Evolutionary conservation across 345 rosid genomes (phyloP).

Genomic region (Euphorbia tirucalli): DNA sequence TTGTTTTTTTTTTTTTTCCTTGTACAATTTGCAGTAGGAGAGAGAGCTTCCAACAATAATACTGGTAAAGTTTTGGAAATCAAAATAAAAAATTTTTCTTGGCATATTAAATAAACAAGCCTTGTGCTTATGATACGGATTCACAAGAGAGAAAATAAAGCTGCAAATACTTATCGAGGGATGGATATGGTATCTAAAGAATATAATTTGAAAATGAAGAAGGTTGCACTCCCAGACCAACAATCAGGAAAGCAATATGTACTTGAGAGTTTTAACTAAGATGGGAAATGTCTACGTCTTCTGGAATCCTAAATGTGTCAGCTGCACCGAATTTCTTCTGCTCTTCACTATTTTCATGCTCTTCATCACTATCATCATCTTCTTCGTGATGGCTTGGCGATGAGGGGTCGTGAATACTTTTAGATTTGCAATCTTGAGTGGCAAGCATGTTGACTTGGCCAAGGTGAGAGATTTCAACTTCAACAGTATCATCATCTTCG

Average conservation of each 20-base stretch:
- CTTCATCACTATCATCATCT: conserved; percentile 25
- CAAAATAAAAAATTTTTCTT: too few species aligned
- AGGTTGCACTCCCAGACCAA: neutral
- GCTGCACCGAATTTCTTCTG: conserved; percentile 87
- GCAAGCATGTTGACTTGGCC: conserved; percentile 95
- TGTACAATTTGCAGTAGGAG: too few species aligned
- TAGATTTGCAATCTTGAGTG: conserved; percentile 56
- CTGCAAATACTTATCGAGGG: neutral
- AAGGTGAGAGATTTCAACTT: conserved; percentile 76
- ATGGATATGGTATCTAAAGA: neutral
- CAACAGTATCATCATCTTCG: conserved; percentile 62
- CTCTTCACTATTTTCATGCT: conserved; percentile 35
- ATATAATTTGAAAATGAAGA: neutral
- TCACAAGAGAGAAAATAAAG: neutral
- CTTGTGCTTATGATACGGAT: neutral
- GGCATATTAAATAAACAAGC: neutral
- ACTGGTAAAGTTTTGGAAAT: too few species aligned
- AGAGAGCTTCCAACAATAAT: too few species aligned
- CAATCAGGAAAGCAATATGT: neutral
- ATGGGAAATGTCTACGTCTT: conserved; percentile 66
- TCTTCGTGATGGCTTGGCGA: conserved; percentile 20
- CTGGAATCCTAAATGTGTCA: conserved; percentile 80
- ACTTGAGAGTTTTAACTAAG: conserved; percentile 42
- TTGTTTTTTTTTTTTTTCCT: too few species aligned
- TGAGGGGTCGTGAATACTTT: conserved; percentile 46